Conservation (phyloP, 805 yeast species). For the Deakozyma indianensis region DNA sequence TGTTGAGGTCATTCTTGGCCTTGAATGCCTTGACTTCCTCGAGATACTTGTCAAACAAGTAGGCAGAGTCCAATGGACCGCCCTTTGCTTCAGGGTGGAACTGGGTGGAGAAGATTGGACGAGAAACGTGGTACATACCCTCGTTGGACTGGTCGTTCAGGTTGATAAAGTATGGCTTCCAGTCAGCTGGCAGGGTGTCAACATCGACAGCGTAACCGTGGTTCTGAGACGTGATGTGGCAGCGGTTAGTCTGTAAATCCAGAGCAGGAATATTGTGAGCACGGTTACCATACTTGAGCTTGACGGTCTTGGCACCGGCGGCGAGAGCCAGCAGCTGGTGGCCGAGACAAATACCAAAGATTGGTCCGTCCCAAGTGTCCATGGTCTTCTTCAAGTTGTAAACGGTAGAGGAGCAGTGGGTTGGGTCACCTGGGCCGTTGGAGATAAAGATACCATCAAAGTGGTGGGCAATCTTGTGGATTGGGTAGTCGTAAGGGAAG, state of each 20-base stretch:
- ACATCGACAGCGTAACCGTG: slow-evolving; percentile 97
- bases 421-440: slow-evolving; percentile 97
- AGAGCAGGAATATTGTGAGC: slow-evolving; percentile 97
- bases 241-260: slow-evolving; percentile 77
- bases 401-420: slow-evolving; percentile 72
- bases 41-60: slow-evolving; percentile 82
- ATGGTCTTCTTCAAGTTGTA: slow-evolving; percentile 58
- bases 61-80: slow-evolving; percentile 90
- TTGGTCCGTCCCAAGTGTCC: slow-evolving; percentile 59
- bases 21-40: slow-evolving; percentile 48
- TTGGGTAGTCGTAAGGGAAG: slow-evolving; percentile 89
- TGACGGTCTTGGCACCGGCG: slow-evolving; percentile 81
- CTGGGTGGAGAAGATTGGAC: slow-evolving; percentile 92
- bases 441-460: slow-evolving; percentile 92
- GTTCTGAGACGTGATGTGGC: slow-evolving; percentile 97
- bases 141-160: slow-evolving; percentile 93
- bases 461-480: slow-evolving; percentile 77
- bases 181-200: slow-evolving; percentile 54
- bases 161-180: slow-evolving; percentile 81
- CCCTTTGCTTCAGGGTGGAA: slow-evolving; percentile 99
- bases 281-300: slow-evolving; percentile 95
- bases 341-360: slow-evolving; percentile 95
- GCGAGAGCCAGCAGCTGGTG: slow-evolving; percentile 95
- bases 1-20: slow-evolving; percentile 22
- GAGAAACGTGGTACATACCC: slow-evolving; percentile 81